Conservation (phyloP, 2,329 filamentous ascomycete genomes). For the Stromatinia cepivora region DNA sequence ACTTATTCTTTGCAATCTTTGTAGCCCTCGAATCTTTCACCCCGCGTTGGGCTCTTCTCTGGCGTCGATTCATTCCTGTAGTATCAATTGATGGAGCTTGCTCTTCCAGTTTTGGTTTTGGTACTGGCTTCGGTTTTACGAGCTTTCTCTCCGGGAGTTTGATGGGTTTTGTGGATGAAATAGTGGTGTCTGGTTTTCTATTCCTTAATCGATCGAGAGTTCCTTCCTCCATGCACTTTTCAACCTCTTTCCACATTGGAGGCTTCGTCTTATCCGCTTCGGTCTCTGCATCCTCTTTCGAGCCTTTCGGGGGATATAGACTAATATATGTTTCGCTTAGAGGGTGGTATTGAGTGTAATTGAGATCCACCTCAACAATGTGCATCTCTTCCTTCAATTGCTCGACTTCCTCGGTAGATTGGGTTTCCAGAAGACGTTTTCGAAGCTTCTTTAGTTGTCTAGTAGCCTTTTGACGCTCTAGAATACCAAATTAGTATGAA, state of each 20-base stretch:
- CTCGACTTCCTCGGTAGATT: conserved; percentile 53
- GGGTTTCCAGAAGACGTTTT: conserved; percentile 55
- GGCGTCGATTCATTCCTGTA: conserved; percentile 38
- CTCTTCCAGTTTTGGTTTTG: conserved; percentile 16
- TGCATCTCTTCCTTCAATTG: conserved; percentile 60
- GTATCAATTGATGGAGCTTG: conserved; percentile 31
- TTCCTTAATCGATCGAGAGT: conserved; percentile 38
- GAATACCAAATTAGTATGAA: conserved; percentile 22
- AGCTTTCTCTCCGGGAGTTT: conserved; percentile 29
- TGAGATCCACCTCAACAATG: conserved; percentile 69
- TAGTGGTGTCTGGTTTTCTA: conserved; percentile 26
- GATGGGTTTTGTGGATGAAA: conserved; percentile 26
- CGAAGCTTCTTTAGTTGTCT: conserved; percentile 65
- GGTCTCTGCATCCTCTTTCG: conserved; percentile 37
- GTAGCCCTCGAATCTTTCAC: conserved; percentile 24
- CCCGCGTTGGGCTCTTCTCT: conserved; percentile 36
- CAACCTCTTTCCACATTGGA: conserved; percentile 68
- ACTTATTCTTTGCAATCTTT: conserved; percentile 35
- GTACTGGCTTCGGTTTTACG: conserved; percentile 28
- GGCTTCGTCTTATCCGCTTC: conserved; percentile 42
- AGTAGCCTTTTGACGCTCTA: conserved; percentile 72
- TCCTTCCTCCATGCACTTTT: conserved; percentile 62
- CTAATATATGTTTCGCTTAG: conserved; percentile 70
- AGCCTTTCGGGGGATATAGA: conserved; percentile 53
- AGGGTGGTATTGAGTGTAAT: conserved; percentile 73